A percentile compares a stretch with the other conserved stretches of the same genome.
These are phyloP conservation scores for Pseudocercospora pini-densiflorae DNA, from an alignment of 2,329 filamentous ascomycete genomes.

Conservation along the genomic window DNA sequence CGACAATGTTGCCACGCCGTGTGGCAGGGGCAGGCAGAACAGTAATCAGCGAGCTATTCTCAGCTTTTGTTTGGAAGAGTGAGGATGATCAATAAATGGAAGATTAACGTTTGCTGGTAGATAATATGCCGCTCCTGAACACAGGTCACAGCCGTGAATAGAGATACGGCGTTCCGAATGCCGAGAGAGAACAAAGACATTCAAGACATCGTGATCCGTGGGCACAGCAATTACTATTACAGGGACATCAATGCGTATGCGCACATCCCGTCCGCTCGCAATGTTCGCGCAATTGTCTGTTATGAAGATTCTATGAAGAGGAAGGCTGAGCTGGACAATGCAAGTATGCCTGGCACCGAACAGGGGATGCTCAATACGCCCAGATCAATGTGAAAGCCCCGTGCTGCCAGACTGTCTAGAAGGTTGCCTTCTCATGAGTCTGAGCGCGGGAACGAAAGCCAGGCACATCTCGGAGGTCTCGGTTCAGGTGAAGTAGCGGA, in stretches of 20 bases:
- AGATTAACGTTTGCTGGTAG: neutral
- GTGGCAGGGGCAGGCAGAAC: conserved; percentile 3
- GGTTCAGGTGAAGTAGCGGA: neutral
- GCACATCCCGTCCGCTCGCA: neutral
- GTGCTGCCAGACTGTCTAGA: neutral
- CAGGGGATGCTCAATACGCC: neutral
- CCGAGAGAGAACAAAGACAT: conserved; percentile 1
- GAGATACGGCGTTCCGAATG: neutral
- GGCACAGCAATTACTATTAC: neutral
- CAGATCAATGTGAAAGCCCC: neutral
- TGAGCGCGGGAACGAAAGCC: neutral
- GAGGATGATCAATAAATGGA: neutral
- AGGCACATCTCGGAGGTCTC: neutral
- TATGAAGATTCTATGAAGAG: no score
- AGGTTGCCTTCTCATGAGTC: neutral
- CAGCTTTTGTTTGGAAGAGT: neutral
- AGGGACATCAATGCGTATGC: neutral
- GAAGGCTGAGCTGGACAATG: no score
- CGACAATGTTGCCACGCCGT: neutral
- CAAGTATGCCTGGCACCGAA: no score
- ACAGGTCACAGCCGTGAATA: neutral
- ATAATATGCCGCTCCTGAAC: neutral
- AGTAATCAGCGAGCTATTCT: neutral
- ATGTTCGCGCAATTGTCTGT: neutral
- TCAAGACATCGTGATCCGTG: neutral